Base-by-base conservation (phyloP, 2,329 filamentous ascomycete genomes). In the Aureobasidium subglaciale region DNA sequence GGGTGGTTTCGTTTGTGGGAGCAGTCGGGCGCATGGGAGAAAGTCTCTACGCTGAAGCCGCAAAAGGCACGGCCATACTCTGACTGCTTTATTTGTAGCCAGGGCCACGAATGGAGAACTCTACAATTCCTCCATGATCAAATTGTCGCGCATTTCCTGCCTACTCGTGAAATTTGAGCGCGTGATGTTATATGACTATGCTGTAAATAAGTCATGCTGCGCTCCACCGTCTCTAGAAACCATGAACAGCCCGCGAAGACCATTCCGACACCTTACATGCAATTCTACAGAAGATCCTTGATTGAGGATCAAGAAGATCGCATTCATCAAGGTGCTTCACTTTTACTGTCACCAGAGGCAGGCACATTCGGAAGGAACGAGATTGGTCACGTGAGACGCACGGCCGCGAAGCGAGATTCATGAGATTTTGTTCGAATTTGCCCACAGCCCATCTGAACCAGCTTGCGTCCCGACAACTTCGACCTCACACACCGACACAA, bases 401-500 rank as follows among this genome's bases (percentile, higher is more conserved):
- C 46, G 24, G 46, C 15, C 32, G 32, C 32, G 32, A 55, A 46
- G 53, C 53, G 53, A 55, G 41, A 29, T 9, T 41, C 50, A 54
- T 27, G n/a, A 22, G 18, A 34, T 54, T 52, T 35, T 35, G 50
- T 25, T 52, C 50, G 37, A 43, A 34, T 54, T 43, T 42, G 38
- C 38, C 29, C 45, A 25, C 45, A 29, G 22, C 46, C 6, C 35
- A 13, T n/a, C 18, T 54, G 41, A 40, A 29, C 25, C 37, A 53
- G 50, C 50, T 50, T 54, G 50, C 50, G 50, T 54, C 37, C 29
- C 34, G 53, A 56, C 42, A 41, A 53, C 45, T 34, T 52, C 55
- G 55, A 57, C 71, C 65, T 71, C 64, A 74, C 68, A 35, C 79
- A 81, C 62, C 64, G 62, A 57, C 58, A 87, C 74, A 79, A 92